Conservation (phyloP, 805 yeast genomes). For the Kuraishia cidri region DNA sequence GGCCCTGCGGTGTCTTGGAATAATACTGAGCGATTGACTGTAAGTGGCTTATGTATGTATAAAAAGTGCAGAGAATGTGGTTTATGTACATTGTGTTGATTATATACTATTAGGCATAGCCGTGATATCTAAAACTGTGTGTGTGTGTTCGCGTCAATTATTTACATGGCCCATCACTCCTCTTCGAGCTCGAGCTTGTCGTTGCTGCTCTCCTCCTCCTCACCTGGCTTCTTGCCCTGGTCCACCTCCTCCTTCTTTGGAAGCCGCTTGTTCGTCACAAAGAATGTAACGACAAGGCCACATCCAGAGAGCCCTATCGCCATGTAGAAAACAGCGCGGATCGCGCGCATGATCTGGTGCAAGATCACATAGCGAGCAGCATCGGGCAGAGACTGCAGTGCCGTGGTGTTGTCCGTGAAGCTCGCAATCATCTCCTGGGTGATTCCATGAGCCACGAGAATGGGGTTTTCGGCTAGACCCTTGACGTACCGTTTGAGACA, state of each 20-base stretch:
- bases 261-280: constrained; percentile 30
- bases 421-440: too few species aligned
- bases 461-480: background rate
- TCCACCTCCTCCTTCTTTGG: constrained; percentile 18
- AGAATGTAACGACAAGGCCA: constrained; percentile 21
- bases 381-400: constrained; percentile 3
- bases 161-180: too few species aligned
- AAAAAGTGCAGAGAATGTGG: too few species aligned
- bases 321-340: constrained; percentile 30
- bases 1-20: constrained; percentile 40
- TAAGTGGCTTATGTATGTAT: too few species aligned
- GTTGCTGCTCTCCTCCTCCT: too few species aligned
- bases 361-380: constrained; percentile 9
- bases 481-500: constrained; percentile 13
- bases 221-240: background rate
- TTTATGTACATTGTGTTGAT: too few species aligned
- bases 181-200: too few species aligned
- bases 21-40: too few species aligned
- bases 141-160: too few species aligned
- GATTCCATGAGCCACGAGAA: too few species aligned
- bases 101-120: too few species aligned
- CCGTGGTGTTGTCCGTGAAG: background rate
- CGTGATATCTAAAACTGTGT: too few species aligned
- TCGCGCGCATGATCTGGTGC: constrained; percentile 21
- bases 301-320: constrained; percentile 26